Evolutionary conservation across 345 rosid genomes (phyloP), one percentile per base, ranked within the genome.

Genomic region (Brassica rapa): DNA sequence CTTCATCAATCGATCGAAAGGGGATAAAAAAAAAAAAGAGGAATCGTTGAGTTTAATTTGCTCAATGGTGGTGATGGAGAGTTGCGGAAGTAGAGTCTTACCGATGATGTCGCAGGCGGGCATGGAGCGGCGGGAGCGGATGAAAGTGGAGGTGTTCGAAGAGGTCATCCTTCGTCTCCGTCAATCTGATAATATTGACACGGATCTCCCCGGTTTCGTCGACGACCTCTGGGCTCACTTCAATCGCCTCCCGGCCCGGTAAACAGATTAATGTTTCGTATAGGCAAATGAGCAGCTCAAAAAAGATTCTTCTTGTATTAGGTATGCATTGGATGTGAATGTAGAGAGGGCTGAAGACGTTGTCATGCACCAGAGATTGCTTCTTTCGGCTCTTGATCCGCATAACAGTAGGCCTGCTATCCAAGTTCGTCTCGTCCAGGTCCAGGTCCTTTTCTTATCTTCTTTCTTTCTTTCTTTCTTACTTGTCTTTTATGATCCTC

Each of bases 331-430:
- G 81, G 99, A 95, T 87, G 99, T 95, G 70, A 95, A 93, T 87
- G 92, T 86, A 64, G 99, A 93, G 86, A 88, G 98, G 66, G 99
- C 99, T 2, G 97, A 91, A 82, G 99, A 93, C 82, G 99, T 95
- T 3, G 85, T 95, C 6, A 90, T 86, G 89, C 98, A 95, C 79
- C 74, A 83, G 73, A 64, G 79, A 46, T 19, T 83, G 78, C 62
- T 83, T 6, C 81, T 33, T 46, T 75, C 41, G 3, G 85, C 85
- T 56, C 55, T 72, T 59, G 79, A 80, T 73, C 85, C 85, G 0
- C 25, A 30, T 0, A 76, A 72, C 8, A 77, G 81, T 27, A 76
- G 81, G 29, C 85, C 85, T 8, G 76, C 83, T 1, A 76, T 80
- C 49, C 62, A 83, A 57, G 85, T 83, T 60, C 85, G 76, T 63